A percentile compares a stretch with the other conserved stretches of the same genome.
Evolutionary conservation across 306 rosid genomes (phyloP).

Genomic region (Dryas alaskensis): DNA sequence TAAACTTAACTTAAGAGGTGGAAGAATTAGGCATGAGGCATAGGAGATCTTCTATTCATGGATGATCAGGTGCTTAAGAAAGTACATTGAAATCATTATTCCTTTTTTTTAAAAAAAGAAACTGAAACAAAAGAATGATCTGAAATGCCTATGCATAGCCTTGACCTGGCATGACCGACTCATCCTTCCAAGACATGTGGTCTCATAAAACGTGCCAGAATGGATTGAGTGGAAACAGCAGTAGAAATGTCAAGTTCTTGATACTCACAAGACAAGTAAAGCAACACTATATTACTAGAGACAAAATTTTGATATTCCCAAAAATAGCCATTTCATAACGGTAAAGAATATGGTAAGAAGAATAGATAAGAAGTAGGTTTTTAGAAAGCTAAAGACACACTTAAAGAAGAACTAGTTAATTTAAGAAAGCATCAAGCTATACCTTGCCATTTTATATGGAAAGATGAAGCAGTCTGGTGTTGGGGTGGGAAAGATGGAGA

Average conservation of each 20-base stretch:
- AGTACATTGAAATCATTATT: background rate
- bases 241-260: background rate
- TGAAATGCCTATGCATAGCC: background rate
- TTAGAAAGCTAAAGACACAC: background rate
- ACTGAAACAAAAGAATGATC: background rate
- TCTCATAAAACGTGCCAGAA: background rate
- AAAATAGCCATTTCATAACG: background rate
- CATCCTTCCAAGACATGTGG: background rate
- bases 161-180: background rate
- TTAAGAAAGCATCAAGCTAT: background rate
- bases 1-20: background rate
- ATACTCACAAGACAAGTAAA: background rate
- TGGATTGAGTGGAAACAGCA: background rate
- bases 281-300: background rate
- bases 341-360: background rate
- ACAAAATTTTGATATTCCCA: background rate
- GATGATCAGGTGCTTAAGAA: background rate
- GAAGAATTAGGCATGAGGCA: background rate
- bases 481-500: background rate
- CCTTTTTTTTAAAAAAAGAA: too few relatives aligned
- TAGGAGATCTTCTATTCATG: too few relatives aligned
- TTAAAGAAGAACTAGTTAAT: background rate
- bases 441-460: conserved; percentile 25
- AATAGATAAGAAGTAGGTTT: background rate
- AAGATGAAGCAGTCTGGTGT: background rate